Base-by-base conservation (phyloP, 148 eudicot species). In the Gaultheria prostrata region DNA sequence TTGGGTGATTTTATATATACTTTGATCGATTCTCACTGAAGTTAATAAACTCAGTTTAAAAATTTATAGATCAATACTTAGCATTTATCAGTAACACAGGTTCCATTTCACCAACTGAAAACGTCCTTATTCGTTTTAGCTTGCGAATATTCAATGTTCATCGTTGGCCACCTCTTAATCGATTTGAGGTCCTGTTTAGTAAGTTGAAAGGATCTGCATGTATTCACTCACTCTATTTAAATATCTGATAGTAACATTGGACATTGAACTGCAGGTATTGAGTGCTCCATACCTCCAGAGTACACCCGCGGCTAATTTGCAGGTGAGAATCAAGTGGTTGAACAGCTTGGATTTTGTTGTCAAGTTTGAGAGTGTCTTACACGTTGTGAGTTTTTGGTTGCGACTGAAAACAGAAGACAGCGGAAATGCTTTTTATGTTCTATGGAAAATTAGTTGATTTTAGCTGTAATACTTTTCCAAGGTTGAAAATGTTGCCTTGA, bases 211-310 rank as follows among this genome's bases (percentile, higher is more conserved):
- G 71, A 24, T 65, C 32, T 65, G 71, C 33, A 24, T 24, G 6
- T 26, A 11, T 65, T 24, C n/a, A 65, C 59, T 33, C 43, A 13
- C 2, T 54, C n/a, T 50, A 1, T 70, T 79, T 7, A 18, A 56
- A 76, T 24, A 48, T 69, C 17, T 1, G 30, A 26, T 46, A 21
- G 17, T 1, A 80, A 43, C 0, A 46, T 45, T 49, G 45, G 59
- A 24, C 59, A 35, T 49, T 74, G 39, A 54, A 54, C 72, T 51
- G 54, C 88, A 95, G 98, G 96, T 94, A 69, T 79, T 95, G 86
- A 93, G 98, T 83, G 95, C 98, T 86, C 98, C 98, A 28, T 95
- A 95, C 84, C 92, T 95, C 51, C 85, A 83, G 76, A 87, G 86
- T 83, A 82, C 85, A 17, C 87, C 94, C 7, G 54, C 59, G 12